Conservation (phyloP, 257 asterid species). For the Sherardia arvensis region DNA sequence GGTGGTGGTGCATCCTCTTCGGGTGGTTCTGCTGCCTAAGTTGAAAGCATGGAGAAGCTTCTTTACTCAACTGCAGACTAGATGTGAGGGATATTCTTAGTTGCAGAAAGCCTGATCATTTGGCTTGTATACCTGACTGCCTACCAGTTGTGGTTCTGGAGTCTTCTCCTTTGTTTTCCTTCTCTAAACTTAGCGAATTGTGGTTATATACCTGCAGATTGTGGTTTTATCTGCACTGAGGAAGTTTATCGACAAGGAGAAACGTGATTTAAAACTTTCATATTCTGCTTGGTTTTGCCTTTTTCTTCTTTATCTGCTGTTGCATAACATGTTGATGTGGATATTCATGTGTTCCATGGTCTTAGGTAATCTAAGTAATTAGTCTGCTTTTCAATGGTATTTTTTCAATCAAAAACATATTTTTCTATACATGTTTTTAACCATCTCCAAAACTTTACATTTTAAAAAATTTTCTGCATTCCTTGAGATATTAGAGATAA, state of each 20-base stretch:
- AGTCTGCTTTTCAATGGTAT: background rate
- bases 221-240: background rate
- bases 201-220: conserved; percentile 9
- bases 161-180: background rate
- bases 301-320: no score
- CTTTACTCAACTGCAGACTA: conserved; percentile 13
- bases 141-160: conserved; percentile 3
- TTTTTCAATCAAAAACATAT: background rate
- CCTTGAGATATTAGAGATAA: no score
- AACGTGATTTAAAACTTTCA: background rate
- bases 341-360: no score
- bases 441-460: no score
- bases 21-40: conserved; percentile 28
- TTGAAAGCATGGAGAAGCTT: background rate
- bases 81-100: conserved; percentile 13
- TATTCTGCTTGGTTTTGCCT: background rate
- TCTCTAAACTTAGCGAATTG: background rate
- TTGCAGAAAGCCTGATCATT: conserved; percentile 9
- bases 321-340: no score
- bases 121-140: conserved; percentile 16
- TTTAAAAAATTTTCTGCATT: no score
- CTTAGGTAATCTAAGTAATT: no score
- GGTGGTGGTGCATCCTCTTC: conserved; percentile 50
- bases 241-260: background rate
- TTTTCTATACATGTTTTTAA: background rate